phyloP scores from a whole-genome alignment of 371 early-diverging fungal species.

The Aphelidium insulamus region DNA sequence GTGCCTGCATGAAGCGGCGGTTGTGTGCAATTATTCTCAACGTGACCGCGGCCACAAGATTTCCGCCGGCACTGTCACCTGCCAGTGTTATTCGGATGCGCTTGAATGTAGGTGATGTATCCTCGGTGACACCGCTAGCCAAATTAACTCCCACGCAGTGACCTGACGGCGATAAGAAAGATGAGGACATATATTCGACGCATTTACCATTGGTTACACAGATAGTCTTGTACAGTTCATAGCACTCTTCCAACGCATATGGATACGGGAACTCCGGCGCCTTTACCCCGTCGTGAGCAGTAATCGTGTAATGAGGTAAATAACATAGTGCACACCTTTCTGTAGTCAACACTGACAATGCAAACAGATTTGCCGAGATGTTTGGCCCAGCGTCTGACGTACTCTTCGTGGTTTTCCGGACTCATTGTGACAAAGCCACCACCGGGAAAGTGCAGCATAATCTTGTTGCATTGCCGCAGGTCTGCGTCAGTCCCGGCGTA shows the following conservation, averaged over 20 bases:
- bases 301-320: too few relatives aligned
- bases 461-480: constrained; percentile 18
- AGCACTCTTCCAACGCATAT: constrained; percentile 74
- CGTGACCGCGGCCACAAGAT: constrained; percentile 38
- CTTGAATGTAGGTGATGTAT: neutral
- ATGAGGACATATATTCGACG: too few relatives aligned
- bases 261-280: constrained; percentile 90
- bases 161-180: too few relatives aligned
- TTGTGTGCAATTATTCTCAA: constrained; percentile 49
- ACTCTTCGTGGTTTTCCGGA: constrained; percentile 48
- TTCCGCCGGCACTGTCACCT: constrained; percentile 32
- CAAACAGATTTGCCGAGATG: constrained; percentile 33
- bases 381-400: constrained; percentile 38
- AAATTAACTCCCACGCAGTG: too few relatives aligned
- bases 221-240: constrained; percentile 54
- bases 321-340: too few relatives aligned
- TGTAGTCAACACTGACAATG: constrained; percentile 1
- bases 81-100: neutral
- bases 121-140: too few relatives aligned
- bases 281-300: constrained; percentile 87
- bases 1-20: too few relatives aligned
- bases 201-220: constrained; percentile 36
- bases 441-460: constrained; percentile 61
- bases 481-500: constrained; percentile 17
- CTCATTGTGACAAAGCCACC: constrained; percentile 73